phyloP scores from a whole-genome alignment of 805 yeast genomes.

The Candida saitoana region DNA sequence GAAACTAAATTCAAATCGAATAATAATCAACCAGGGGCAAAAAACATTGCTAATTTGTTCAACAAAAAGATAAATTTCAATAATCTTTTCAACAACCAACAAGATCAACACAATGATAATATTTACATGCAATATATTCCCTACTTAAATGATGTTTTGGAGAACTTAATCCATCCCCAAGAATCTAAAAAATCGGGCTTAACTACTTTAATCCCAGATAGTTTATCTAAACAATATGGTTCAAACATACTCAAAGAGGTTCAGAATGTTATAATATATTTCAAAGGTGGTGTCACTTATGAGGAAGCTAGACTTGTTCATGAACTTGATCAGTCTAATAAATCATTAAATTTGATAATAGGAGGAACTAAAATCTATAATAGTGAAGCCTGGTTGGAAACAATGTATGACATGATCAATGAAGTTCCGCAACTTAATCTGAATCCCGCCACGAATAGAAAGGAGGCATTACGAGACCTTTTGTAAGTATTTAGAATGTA shows the following conservation, averaged over 20 bases:
- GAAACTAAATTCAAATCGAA: conserved; percentile 13
- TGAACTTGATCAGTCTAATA: conserved; percentile 48
- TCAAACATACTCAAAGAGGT: conserved; percentile 23
- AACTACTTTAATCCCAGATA: conserved; percentile 39
- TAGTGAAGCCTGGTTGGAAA: conserved; percentile 31
- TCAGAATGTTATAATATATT: conserved; percentile 66
- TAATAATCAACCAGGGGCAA: conserved; percentile 16
- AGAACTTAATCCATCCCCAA: conserved; percentile 15
- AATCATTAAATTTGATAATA: conserved; percentile 62
- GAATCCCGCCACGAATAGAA: conserved; percentile 12
- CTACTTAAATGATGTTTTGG: conserved; percentile 47
- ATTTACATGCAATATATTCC: conserved; percentile 92
- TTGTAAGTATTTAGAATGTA: no score
- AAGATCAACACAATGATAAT: conserved; percentile 45
- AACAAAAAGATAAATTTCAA: conserved; percentile 31
- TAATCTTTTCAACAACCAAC: conserved; percentile 24
- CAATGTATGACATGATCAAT: conserved; percentile 29
- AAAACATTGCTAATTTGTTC: conserved; percentile 23
- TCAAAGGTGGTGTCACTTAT: conserved; percentile 86
- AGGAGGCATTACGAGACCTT: conserved; percentile 45
- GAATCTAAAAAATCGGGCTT: conserved; percentile 8
- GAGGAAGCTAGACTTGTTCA: conserved; percentile 86
- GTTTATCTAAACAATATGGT: conserved; percentile 25
- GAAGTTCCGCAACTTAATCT: conserved; percentile 6
- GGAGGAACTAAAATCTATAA: conserved; percentile 58